Percentiles rank a stretch among this genome's conserved stretches.
phyloP scores from a whole-genome alignment of 192 early-diverging fungal species.

The Phycomyces blakesleeanus region DNA sequence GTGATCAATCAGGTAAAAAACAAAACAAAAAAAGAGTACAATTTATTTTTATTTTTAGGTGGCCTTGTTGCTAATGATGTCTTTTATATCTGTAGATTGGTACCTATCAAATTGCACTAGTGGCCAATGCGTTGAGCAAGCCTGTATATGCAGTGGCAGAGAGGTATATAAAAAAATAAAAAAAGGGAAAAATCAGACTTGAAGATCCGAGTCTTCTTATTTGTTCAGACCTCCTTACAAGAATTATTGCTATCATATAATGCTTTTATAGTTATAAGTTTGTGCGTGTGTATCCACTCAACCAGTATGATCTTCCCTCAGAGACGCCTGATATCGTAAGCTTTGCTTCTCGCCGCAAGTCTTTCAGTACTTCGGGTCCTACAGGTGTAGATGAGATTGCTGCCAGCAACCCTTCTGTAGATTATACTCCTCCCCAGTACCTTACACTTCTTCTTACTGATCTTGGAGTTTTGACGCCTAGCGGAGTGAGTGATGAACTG shows the following conservation, averaged over 20 bases:
- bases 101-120: constrained; percentile 91
- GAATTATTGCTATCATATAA: neutral
- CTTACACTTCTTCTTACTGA: constrained; percentile 89
- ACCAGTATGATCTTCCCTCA: constrained; percentile 90
- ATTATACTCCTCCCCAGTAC: constrained; percentile 92
- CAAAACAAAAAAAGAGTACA: neutral
- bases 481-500: constrained; percentile 81
- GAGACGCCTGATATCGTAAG: constrained; percentile 63
- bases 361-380: constrained; percentile 11
- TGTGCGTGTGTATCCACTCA: constrained; percentile 90
- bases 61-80: neutral
- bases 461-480: constrained; percentile 87
- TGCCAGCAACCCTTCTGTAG: constrained; percentile 72
- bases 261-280: constrained; percentile 80
- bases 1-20: constrained; percentile 79
- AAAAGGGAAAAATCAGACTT: no score
- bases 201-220: no score
- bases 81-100: constrained; percentile 61
- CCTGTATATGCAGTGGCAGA: constrained; percentile 94
- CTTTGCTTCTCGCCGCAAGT: constrained; percentile 28
- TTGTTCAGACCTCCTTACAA: neutral
- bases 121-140: constrained; percentile 91
- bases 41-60: no score
- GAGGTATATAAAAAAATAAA: constrained; percentile 64
- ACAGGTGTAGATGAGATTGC: constrained; percentile 26